Conservation (phyloP, 2,329 filamentous ascomycete genomes). For the Colletotrichum sp. region DNA sequence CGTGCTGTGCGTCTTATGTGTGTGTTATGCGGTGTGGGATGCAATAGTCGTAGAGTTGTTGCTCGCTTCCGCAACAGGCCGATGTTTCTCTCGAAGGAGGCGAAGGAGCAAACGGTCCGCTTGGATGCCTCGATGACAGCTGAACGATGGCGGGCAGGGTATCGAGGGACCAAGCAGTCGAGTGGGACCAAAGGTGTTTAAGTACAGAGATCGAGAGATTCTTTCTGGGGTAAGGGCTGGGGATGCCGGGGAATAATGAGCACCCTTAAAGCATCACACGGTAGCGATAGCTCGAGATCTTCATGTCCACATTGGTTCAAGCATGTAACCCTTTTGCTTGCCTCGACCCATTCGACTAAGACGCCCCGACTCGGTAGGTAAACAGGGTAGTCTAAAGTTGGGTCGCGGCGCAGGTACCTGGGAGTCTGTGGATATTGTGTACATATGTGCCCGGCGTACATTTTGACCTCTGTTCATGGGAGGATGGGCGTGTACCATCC, state of each 20-base stretch:
- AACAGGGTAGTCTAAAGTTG: constrained; percentile 6
- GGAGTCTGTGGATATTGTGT: not conserved
- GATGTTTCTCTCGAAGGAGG: not conserved
- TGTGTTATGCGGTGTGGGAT: not conserved
- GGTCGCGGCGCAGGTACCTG: not conserved
- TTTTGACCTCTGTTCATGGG: not conserved
- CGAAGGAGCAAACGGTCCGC: not conserved
- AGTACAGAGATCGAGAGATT: constrained; percentile 15
- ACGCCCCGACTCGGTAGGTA: not conserved
- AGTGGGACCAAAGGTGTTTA: constrained; percentile 17
- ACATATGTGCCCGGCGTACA: not conserved
- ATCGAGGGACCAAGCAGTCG: not conserved
- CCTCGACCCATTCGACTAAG: constrained; percentile 3
- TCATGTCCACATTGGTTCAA: not conserved
- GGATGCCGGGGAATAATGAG: constrained; percentile 3
- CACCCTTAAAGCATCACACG: constrained; percentile 8
- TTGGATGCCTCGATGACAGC: not conserved
- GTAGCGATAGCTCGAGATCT: constrained; percentile 15
- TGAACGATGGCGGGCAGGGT: not conserved
- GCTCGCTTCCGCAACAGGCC: not conserved
- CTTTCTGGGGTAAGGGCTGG: constrained; percentile 14
- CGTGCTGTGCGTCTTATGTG: not conserved
- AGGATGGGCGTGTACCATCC: not conserved
- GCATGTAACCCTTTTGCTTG: constrained; percentile 10
- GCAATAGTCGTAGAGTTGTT: not conserved